A percentile compares a stretch with the other conserved stretches of the same genome.
Conservation (phyloP, 371 early-diverging fungal genomes). For the Polyrhizophydium stewartii region DNA sequence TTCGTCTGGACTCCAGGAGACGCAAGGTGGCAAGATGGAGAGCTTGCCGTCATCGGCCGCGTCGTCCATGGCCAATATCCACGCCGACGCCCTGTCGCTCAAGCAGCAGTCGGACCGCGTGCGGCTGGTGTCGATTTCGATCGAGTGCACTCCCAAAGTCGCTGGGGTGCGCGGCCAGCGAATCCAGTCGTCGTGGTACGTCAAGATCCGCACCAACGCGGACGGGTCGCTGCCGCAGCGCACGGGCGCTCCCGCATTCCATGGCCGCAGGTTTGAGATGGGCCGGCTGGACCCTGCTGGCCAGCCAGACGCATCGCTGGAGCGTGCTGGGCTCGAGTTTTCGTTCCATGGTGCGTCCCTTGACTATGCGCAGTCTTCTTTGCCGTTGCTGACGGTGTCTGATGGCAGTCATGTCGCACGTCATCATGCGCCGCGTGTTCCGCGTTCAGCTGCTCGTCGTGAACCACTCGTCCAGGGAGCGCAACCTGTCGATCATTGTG, state of each 20-base stretch:
- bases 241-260: background rate
- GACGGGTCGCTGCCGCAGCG: background rate
- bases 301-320: background rate
- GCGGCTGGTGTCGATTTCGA: background rate
- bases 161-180: background rate
- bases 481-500: slow-evolving; percentile 60
- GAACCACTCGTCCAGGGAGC: slow-evolving; percentile 62
- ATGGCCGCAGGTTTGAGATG: background rate
- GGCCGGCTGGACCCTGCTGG: background rate
- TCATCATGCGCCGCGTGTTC: slow-evolving; percentile 61
- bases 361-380: background rate
- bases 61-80: background rate
- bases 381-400: background rate
- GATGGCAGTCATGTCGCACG: slow-evolving; percentile 40
- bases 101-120: background rate
- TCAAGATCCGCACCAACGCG: background rate
- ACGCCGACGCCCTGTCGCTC: background rate
- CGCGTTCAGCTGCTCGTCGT: slow-evolving; percentile 69
- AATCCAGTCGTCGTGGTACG: background rate
- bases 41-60: background rate
- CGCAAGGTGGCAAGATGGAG: background rate
- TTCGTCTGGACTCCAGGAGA: too few relatives aligned
- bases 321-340: background rate
- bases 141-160: background rate
- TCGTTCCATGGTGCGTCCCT: background rate